Evolutionary conservation across 2,329 filamentous ascomycete species (phyloP), one percentile per base, ranked within the genome.

Genomic region (Talaromyces rugulosus): DNA sequence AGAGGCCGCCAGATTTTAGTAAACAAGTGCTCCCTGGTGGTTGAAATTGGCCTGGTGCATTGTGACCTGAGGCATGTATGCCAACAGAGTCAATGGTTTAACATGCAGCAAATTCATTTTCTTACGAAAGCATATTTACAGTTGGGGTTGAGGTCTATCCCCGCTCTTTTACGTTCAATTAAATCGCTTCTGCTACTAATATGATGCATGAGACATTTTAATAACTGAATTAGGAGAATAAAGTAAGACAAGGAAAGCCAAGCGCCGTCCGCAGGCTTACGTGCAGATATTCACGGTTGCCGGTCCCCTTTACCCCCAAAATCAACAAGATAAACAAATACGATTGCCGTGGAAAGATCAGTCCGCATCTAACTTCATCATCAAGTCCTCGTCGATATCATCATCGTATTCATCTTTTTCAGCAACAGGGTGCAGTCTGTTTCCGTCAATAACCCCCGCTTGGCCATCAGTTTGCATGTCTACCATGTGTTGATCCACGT

Each of bases 401-500:
- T 79, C 77, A 60, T 79, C 77, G 54, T 74, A 77, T 84, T 77
- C 72, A 61, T 77, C 74, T 9, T 64, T 68, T 33, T 69, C 67
- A 50, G 63, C 66, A 56, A 64, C 61, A 30, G 63, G 52, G 54
- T 68, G 71, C 30, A 34, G 34, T 14, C 18, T 33, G 7, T 18
- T 50, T 7, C 56, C 47, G 12, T 47, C 34, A 2, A 31, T 36
- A 18, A 27, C 52, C n/a, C 58, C 55, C 11, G 50, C 40, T 3
- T 27, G 60, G n/a, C n/a, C 33, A 23, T 28, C 44, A 14, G 42
- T 7, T 6, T 62, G 47, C 18, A 60, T 12, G 12, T 90, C 65
- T 80, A 88, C 85, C 62, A 81, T 80, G 67, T 90, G 87, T 60
- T 83, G 83, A 67, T 91, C 88, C 65, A 87, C 80, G 63, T 90